Evolutionary conservation across 768 basidiomycete species (phyloP).

Genomic region (Termitomyces bulborhizus): DNA sequence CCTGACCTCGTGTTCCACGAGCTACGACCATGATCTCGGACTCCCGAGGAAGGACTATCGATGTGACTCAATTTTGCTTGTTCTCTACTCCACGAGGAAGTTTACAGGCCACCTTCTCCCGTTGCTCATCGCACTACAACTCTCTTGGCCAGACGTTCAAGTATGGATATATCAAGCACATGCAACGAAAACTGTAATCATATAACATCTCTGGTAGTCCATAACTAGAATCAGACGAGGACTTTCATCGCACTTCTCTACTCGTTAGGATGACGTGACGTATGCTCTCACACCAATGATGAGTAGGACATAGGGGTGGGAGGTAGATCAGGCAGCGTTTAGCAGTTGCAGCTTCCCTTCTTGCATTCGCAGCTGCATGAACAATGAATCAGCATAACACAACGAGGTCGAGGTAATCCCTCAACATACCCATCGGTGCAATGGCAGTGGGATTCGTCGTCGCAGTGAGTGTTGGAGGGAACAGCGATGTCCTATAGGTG

Average conservation of each 20-base stretch:
- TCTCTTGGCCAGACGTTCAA: not conserved
- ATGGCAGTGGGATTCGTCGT: conserved; percentile 14
- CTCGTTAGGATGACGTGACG: not conserved
- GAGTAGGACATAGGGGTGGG: not conserved
- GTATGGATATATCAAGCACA: not conserved
- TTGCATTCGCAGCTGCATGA: conserved; percentile 1
- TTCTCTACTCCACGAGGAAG: not conserved
- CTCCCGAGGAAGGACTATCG: not conserved
- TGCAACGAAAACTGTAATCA: not conserved
- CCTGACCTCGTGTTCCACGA: not conserved
- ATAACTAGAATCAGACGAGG: not conserved
- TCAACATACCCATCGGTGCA: conserved; percentile 19
- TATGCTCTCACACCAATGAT: not conserved
- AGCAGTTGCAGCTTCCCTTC: not conserved
- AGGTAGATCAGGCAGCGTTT: not conserved
- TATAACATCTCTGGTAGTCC: not conserved
- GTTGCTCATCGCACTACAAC: not conserved
- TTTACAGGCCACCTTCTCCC: not conserved
- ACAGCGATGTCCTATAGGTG: conserved; percentile 16
- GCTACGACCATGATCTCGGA: not conserved
- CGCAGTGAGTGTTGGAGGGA: conserved; percentile 26
- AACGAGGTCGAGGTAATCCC: not conserved
- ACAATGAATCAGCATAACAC: not conserved
- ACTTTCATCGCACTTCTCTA: not conserved
- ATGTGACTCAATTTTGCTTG: not conserved